A percentile compares a stretch with the other conserved stretches of the same genome.
phyloP scores from a whole-genome alignment of 73 alveolate genomes.

The Paramecium octaurelia region DNA sequence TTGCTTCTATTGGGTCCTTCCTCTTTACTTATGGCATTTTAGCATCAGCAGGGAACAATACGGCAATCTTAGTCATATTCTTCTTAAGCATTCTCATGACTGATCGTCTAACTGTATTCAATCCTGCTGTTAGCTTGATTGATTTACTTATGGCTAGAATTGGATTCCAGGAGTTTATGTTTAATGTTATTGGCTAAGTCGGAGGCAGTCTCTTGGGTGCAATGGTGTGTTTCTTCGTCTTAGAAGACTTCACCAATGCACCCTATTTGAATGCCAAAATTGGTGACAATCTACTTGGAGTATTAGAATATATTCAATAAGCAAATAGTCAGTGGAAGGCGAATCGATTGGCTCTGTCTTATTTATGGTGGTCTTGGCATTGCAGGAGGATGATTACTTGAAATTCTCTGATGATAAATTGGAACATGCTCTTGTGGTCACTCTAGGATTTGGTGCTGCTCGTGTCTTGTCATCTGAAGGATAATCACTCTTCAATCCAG shows the following conservation, averaged over 20 bases:
- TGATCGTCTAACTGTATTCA: neutral
- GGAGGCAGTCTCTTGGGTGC: conserved; percentile 33
- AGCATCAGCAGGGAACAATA: neutral
- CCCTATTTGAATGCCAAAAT: conserved; percentile 34
- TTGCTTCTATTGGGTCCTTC: conserved; percentile 15
- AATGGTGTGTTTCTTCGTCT: neutral
- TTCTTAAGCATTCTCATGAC: neutral
- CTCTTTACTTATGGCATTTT: conserved; percentile 15
- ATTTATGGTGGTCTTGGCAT: neutral
- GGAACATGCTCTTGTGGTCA: neutral
- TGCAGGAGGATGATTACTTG: conserved; percentile 35
- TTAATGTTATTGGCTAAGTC: conserved; percentile 21
- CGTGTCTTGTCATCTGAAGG: neutral
- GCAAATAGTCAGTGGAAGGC: conserved; percentile 5
- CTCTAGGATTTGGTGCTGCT: conserved; percentile 35
- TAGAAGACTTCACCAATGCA: neutral
- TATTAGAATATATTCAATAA: neutral
- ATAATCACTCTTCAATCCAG: conserved; percentile 31
- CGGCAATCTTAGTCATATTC: conserved; percentile 26
- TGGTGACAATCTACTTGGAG: neutral
- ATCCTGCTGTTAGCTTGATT: conserved; percentile 37
- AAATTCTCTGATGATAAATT: conserved; percentile 15
- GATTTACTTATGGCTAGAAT: neutral
- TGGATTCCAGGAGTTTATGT: neutral
- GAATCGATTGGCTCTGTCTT: neutral